These are phyloP conservation scores for Lanmaoa rubissima DNA, from an alignment of 768 basidiomycete genomes.

Conservation along the genomic window DNA sequence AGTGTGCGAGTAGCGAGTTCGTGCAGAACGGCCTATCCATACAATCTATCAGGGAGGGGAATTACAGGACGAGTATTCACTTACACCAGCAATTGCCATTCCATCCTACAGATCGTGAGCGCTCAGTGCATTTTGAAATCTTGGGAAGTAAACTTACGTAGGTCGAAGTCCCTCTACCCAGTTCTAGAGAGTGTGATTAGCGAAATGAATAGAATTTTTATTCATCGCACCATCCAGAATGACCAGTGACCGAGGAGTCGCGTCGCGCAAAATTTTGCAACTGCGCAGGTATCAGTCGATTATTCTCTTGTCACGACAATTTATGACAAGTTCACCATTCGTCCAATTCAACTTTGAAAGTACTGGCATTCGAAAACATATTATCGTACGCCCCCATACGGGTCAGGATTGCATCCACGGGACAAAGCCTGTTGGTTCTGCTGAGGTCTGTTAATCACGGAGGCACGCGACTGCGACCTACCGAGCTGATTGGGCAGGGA, in stretches of 20 bases:
- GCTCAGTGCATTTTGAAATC: constrained; percentile 11
- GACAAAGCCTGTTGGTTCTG: constrained; percentile 58
- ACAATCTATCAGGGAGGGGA: constrained; percentile 4
- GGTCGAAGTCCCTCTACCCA: constrained; percentile 94
- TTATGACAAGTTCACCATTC: constrained; percentile 64
- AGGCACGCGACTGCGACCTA: constrained; percentile 30
- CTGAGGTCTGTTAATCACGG: neutral
- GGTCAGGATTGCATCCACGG: constrained; percentile 89
- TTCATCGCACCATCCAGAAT: constrained; percentile 80
- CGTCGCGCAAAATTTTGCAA: constrained; percentile 90
- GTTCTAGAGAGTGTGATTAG: constrained; percentile 51
- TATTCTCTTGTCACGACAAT: neutral
- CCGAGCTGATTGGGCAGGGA: constrained; percentile 83
- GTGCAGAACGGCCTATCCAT: constrained; percentile 79
- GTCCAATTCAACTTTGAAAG: constrained; percentile 98
- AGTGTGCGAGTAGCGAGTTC: constrained; percentile 91
- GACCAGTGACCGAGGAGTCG: constrained; percentile 90
- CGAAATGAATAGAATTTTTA: neutral
- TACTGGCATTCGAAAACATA: constrained; percentile 92
- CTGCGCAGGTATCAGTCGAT: constrained; percentile 37
- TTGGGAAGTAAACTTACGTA: constrained; percentile 49
- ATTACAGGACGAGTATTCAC: constrained; percentile 16
- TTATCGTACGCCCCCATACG: constrained; percentile 99
- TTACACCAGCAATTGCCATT: constrained; percentile 94
- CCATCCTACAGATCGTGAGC: constrained; percentile 62